Evolutionary conservation across 352 stramenopile genomes (phyloP).

Genomic region (Thraustotheca clavata): DNA sequence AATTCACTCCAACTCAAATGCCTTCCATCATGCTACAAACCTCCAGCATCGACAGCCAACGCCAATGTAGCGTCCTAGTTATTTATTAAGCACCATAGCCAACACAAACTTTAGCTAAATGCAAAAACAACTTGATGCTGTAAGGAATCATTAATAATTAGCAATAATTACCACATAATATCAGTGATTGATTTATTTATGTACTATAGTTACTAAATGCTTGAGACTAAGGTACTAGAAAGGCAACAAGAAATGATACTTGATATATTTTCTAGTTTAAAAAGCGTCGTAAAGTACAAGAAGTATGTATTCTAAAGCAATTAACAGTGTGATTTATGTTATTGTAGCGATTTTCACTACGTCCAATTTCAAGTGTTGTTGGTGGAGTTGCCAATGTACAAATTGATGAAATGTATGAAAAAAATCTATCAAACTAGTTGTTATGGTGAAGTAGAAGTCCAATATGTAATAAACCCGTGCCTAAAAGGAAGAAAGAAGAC

Average conservation of each 20-base stretch:
- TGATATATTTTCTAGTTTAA: not conserved
- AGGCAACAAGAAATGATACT: not conserved
- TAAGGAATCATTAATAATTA: not conserved
- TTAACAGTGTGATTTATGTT: too few species aligned
- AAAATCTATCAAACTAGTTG: too few species aligned
- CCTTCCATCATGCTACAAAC: slow-evolving; percentile 90
- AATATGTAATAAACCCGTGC: too few species aligned
- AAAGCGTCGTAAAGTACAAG: slow-evolving; percentile 18
- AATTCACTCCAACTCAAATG: slow-evolving; percentile 97
- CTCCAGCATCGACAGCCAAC: slow-evolving; percentile 72
- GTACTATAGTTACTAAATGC: too few species aligned
- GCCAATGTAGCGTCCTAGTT: slow-evolving; percentile 62
- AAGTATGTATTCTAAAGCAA: too few species aligned
- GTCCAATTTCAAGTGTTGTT: not conserved
- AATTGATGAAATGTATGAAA: too few species aligned
- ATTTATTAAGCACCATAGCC: not conserved
- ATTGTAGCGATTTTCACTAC: slow-evolving; percentile 9
- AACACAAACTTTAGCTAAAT: not conserved
- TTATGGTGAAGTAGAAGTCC: too few species aligned
- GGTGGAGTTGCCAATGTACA: too few species aligned
- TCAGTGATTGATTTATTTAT: too few species aligned
- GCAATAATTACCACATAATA: slow-evolving; percentile 13
- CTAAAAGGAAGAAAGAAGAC: too few species aligned
- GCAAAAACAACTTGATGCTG: not conserved
- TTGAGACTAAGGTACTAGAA: not conserved